Evolutionary conservation across 306 rosid genomes (phyloP).

Genomic region (Rosa lucieae): DNA sequence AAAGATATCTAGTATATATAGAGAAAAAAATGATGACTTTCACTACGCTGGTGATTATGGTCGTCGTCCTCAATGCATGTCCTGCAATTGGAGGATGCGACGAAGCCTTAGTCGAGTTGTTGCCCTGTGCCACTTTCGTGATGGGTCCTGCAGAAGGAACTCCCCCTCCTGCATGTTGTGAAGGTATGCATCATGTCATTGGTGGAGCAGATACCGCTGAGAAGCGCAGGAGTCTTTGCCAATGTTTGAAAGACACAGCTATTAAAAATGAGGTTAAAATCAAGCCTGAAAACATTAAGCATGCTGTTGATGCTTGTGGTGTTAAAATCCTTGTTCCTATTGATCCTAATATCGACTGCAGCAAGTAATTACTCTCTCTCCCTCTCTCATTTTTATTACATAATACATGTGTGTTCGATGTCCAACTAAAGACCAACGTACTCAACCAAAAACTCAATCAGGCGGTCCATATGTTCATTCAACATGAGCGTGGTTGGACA

Average conservation of each 20-base stretch:
- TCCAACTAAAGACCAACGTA: too few relatives aligned
- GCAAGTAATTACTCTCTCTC: conserved; percentile 15
- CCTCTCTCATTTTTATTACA: background rate
- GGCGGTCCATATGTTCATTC: background rate
- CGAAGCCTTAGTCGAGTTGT: background rate
- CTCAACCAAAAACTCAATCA: too few relatives aligned
- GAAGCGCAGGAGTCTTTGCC: conserved; percentile 14
- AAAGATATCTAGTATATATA: background rate
- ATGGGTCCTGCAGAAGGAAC: background rate
- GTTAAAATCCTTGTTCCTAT: conserved; percentile 19
- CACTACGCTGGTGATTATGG: background rate
- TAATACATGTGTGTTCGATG: background rate
- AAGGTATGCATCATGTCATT: background rate
- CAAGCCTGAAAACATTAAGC: conserved; percentile 11
- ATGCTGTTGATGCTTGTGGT: conserved; percentile 3
- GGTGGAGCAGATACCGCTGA: conserved; percentile 4
- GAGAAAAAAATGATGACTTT: background rate
- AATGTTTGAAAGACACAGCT: conserved; percentile 17
- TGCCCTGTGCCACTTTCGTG: conserved; percentile 21
- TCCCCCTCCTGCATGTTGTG: conserved; percentile 19
- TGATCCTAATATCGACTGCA: conserved; percentile 27
- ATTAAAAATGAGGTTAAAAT: background rate
- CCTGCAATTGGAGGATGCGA: background rate
- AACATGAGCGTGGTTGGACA: too few relatives aligned
- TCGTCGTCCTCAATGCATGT: background rate